Evolutionary conservation across 2,329 filamentous ascomycete genomes (phyloP), one percentile per base, ranked within the genome.

Genomic region (Pseudogymnoascus sp.): DNA sequence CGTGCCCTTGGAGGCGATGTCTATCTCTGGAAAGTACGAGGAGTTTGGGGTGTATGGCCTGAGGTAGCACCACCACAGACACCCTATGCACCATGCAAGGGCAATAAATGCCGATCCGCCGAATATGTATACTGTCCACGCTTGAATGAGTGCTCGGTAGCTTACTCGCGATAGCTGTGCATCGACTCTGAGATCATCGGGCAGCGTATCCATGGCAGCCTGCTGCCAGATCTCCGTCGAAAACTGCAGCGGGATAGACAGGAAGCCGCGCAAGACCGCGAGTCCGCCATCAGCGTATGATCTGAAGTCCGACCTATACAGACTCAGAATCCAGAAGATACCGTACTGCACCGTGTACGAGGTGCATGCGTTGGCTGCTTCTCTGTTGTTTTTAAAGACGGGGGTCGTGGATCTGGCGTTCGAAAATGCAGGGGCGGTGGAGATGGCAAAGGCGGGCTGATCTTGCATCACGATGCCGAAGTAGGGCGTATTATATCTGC

Each of bases 401-500:
- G 50, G 50, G 16, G 28, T 33, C 28, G 44, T 12, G 10, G 50
- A 50, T 25, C 33, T 56, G 16, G 31, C 25, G 3, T 3, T 18
- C 5, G 50, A 6, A 33, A 56, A 56, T 56, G 28, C 25, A 11
- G 50, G 50, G 28, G 50, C 50, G 25, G 50, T 33, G 5, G 50
- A 56, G 28, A 33, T 56, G 50, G 50, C 50, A 56, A 56, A 56
- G 28, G 50, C 50, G 1, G 50, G 50, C n/a, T 56, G 50, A 33
- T 56, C 50, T 56, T 56, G 6, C 50, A 56, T 56, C 50, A 56
- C 50, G 12, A 56, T 56, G 28, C 28, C 25, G 5, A 56, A 56
- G 50, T 56, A 56, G n/a, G 25, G 25, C 50, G 50, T 56, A 56
- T 56, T 56, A 56, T 56, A 5, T 56, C n/a, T 33, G 50, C 50